Conservation (phyloP, 164 flowering plant species). For the Magnolia changhungtana region DNA sequence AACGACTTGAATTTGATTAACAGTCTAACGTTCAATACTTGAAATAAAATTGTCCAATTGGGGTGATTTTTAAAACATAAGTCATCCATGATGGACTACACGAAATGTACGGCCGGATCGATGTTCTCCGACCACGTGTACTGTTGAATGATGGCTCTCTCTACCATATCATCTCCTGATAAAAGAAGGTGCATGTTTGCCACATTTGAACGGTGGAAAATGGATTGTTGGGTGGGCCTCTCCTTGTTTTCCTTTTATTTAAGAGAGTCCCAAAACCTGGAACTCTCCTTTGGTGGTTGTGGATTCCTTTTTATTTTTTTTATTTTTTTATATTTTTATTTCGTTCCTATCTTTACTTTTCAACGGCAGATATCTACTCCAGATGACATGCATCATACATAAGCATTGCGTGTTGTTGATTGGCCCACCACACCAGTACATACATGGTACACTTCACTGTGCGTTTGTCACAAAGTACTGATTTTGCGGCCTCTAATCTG, state of each 20-base stretch:
- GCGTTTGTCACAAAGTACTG: no score
- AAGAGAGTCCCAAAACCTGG: not conserved
- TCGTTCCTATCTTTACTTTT: no score
- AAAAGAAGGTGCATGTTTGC: not conserved
- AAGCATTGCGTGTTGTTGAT: slow-evolving; percentile 12
- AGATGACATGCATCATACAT: slow-evolving; percentile 9
- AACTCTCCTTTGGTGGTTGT: not conserved
- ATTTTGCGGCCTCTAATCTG: no score
- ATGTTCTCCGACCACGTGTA: not conserved
- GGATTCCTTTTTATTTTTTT: not conserved
- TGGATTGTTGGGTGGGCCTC: not conserved
- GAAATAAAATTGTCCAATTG: not conserved
- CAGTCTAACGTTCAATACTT: not conserved
- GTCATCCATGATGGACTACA: no score
- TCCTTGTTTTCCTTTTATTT: not conserved
- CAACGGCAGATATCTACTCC: not conserved
- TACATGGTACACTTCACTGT: not conserved
- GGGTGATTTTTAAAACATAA: not conserved
- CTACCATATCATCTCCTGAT: not conserved
- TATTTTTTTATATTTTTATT: no score
- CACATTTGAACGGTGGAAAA: not conserved
- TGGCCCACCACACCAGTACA: not conserved
- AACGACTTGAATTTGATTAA: not conserved
- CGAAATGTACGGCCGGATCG: not conserved
- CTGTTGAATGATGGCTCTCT: no score